These are phyloP conservation scores for Melanopsichium pennsylvanicum DNA, from an alignment of 1,284 basidiomycete genomes.

Conservation along the genomic window DNA sequence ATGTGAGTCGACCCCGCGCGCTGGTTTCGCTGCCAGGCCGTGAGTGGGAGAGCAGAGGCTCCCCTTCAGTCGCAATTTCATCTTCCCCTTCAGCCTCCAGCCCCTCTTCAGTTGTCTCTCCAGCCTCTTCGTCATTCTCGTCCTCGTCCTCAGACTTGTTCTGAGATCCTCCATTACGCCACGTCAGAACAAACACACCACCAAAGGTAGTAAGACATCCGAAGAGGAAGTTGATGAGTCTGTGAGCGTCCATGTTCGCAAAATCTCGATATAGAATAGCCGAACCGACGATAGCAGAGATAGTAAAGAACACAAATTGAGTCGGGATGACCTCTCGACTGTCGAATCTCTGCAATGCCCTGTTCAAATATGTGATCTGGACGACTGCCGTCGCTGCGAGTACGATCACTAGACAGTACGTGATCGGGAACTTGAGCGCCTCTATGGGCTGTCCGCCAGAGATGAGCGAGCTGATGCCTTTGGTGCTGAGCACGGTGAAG, in stretches of 20 bases:
- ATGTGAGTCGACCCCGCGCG: neutral
- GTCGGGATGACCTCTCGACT: constrained; percentile 71
- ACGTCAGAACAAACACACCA: constrained; percentile 75
- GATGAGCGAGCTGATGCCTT: constrained; percentile 82
- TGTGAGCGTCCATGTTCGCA: constrained; percentile 70
- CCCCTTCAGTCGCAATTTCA: neutral
- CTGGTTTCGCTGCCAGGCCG: constrained; percentile 10
- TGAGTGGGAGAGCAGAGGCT: constrained; percentile 14
- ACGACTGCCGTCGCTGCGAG: constrained; percentile 81
- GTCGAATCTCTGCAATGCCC: constrained; percentile 67
- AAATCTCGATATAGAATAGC: constrained; percentile 95
- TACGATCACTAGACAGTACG: constrained; percentile 69
- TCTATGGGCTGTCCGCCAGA: constrained; percentile 43
- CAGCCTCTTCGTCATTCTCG: neutral
- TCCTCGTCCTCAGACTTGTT: neutral
- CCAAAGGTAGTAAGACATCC: constrained; percentile 81
- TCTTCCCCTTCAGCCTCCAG: neutral
- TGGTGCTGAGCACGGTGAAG: constrained; percentile 87
- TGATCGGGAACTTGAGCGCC: constrained; percentile 56
- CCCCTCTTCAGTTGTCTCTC: constrained; percentile 1
- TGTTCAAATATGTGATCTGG: constrained; percentile 89
- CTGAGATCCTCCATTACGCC: constrained; percentile 15
- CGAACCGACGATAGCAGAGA: constrained; percentile 86
- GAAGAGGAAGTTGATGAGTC: constrained; percentile 84
- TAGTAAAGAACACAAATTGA: constrained; percentile 83